Evolutionary conservation across 495 filamentous ascomycete genomes (phyloP).

Genomic region (Alectoria sarmentosa): DNA sequence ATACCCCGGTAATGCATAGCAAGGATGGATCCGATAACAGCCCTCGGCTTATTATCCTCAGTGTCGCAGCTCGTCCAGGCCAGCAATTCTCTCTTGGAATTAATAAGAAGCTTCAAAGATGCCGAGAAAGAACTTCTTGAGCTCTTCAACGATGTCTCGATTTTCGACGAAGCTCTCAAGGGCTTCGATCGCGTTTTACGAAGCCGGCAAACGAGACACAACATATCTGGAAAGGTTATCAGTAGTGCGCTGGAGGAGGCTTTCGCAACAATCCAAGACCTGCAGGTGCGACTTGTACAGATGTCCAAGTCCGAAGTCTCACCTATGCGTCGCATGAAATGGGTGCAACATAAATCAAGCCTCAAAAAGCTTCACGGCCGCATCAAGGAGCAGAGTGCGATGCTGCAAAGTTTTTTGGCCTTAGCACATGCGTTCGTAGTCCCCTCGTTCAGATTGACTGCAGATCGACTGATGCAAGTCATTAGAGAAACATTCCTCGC

Average conservation of each 20-base stretch:
- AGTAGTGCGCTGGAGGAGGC: slow-evolving; percentile 11
- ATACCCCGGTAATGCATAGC: background rate
- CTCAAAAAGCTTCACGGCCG: slow-evolving; percentile 17
- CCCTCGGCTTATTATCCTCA: slow-evolving; percentile 15
- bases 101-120: slow-evolving; percentile 12
- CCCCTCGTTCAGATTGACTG: background rate
- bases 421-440: slow-evolving; percentile 15
- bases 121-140: slow-evolving; percentile 13
- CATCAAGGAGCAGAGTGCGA: slow-evolving; percentile 14
- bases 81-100: slow-evolving; percentile 2
- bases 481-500: slow-evolving; percentile 16
- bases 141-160: slow-evolving; percentile 14
- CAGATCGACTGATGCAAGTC: background rate
- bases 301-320: slow-evolving; percentile 13
- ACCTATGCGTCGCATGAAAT: slow-evolving; percentile 17
- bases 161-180: slow-evolving; percentile 17
- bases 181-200: slow-evolving; percentile 20
- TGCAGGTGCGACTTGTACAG: slow-evolving; percentile 7
- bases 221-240: slow-evolving; percentile 18
- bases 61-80: slow-evolving; percentile 13
- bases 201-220: slow-evolving; percentile 20
- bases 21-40: slow-evolving; percentile 20
- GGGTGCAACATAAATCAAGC: slow-evolving; percentile 17
- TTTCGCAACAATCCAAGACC: slow-evolving; percentile 12
- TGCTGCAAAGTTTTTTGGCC: slow-evolving; percentile 17